A percentile compares a stretch with the other conserved stretches of the same genome.
Evolutionary conservation across 208 protist genomes (phyloP).

Genomic region (Leishmania braziliensis): DNA sequence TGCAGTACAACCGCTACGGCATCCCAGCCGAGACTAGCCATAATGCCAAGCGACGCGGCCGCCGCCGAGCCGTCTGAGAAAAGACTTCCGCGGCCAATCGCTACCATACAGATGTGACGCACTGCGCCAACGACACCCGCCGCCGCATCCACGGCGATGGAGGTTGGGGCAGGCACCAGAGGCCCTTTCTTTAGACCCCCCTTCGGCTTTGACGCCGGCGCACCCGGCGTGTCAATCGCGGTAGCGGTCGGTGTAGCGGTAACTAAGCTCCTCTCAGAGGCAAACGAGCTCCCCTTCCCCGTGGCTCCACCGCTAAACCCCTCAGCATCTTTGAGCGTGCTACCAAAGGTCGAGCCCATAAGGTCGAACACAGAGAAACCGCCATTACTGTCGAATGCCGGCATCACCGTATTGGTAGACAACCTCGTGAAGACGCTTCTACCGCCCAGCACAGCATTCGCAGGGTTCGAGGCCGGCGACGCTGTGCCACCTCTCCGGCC

Average conservation of each 20-base stretch:
- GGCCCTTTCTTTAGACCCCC: neutral
- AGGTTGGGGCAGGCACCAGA: slow-evolving; percentile 2
- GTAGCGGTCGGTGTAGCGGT: neutral
- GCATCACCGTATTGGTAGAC: neutral
- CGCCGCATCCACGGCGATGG: slow-evolving; percentile 17
- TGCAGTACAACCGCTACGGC: slow-evolving; percentile 30
- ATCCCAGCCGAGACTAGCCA: slow-evolving; percentile 34
- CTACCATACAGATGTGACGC: slow-evolving; percentile 19
- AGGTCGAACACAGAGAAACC: slow-evolving; percentile 33
- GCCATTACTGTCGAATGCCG: slow-evolving; percentile 1
- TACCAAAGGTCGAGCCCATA: slow-evolving; percentile 12
- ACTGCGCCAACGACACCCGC: slow-evolving; percentile 10
- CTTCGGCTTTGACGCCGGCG: neutral
- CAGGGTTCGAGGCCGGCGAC: neutral
- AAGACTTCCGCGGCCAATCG: neutral
- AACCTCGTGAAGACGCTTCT: neutral
- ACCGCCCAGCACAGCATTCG: neutral
- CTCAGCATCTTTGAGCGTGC: slow-evolving; percentile 13
- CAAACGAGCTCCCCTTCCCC: neutral
- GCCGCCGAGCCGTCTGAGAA: neutral
- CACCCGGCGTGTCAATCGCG: neutral
- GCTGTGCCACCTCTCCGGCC: neutral
- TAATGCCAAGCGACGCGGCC: slow-evolving; percentile 16
- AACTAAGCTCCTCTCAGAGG: neutral
- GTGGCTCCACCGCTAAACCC: neutral